Base-by-base conservation (phyloP, 2,329 filamentous ascomycete genomes). In the Helotiales sp. region DNA sequence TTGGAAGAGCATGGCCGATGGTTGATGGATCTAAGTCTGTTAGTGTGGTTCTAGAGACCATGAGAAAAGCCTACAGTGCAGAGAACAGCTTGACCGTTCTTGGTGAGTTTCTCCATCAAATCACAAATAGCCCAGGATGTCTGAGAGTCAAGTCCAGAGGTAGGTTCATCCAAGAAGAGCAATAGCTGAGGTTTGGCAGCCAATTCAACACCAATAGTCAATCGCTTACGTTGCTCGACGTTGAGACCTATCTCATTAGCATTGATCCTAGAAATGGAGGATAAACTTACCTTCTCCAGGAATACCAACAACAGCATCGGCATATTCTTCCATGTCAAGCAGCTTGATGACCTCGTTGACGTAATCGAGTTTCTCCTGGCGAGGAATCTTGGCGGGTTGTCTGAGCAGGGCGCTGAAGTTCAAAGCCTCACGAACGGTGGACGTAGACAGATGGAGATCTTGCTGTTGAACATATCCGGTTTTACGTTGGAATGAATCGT, bases 401-500 rank as follows among this genome's bases (percentile, higher is more conserved):
- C 94, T 91, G 52, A 97, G 89, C 7, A 95, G 78, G n/a, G 94
- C 94, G 75, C 89, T 93, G 80, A 97, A 97, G 74, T 87, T 89
- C 43, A 97, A 84, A 11, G 93, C 93, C 80, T 97, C 94, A 68
- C 94, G 89, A 34, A 97, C 93, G 0, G 93, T 97, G 0, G 90
- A 89, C 0, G 93, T 97, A 50, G 89, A 84, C 47, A 96, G 83
- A 77, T 97, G 93, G 20, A 97, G 85, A 85, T 97, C 93, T 77
- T 97, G 93, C 78, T 97, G 93, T 77, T 97, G 92, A 45, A 94
- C 93, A 73, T 97, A 97, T 50, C 93, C 93, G 70, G 93, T 96
- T 81, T 95, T 96, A 70, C 93, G 91, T 79, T 97, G 93, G 85
- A 97, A 97, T 0, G 88, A 54, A 86, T 88, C 47, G 83, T 85